phyloP scores from a whole-genome alignment of 2,329 filamentous ascomycete species.

The Colletotrichum cordylinicola region DNA sequence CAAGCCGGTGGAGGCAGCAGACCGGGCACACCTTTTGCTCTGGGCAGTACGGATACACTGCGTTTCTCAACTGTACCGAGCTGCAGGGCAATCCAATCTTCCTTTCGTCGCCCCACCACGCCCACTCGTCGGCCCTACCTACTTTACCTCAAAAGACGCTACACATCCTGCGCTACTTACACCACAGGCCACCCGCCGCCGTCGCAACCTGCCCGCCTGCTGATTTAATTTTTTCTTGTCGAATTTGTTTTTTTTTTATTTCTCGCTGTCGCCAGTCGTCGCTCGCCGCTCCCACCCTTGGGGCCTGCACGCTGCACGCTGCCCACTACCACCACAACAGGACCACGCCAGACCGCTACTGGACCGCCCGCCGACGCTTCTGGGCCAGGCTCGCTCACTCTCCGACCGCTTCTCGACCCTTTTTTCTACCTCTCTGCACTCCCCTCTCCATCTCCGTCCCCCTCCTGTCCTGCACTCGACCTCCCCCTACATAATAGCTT shows the following conservation, averaged over 20 bases:
- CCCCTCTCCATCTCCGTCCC: not conserved
- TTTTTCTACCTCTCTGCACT: not conserved
- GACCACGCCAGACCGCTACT: slow-evolving; percentile 14
- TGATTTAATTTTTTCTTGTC: not conserved
- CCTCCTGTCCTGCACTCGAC: not conserved
- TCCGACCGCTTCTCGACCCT: not conserved
- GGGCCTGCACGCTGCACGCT: not conserved
- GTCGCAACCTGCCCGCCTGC: slow-evolving; percentile 1
- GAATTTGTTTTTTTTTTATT: not conserved
- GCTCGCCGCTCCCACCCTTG: not conserved
- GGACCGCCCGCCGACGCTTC: not conserved
- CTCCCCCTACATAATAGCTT: slow-evolving; percentile 19
- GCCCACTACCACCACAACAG: not conserved
- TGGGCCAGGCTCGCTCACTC: not conserved
- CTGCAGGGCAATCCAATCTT: slow-evolving; percentile 19
- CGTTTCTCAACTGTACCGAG: slow-evolving; percentile 7
- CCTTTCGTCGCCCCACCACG: slow-evolving; percentile 12
- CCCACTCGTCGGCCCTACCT: slow-evolving; percentile 14
- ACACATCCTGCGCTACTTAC: slow-evolving; percentile 20
- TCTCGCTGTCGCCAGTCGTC: not conserved
- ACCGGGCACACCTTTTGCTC: not conserved
- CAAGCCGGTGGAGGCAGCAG: not conserved
- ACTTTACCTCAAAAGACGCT: slow-evolving; percentile 19
- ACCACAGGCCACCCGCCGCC: slow-evolving; percentile 5
- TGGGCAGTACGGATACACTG: not conserved